Percentiles rank a stretch among this genome's conserved stretches.
These are phyloP conservation scores for Penicillium bovifimosum DNA, from an alignment of 495 filamentous ascomycete species.

Conservation along the genomic window DNA sequence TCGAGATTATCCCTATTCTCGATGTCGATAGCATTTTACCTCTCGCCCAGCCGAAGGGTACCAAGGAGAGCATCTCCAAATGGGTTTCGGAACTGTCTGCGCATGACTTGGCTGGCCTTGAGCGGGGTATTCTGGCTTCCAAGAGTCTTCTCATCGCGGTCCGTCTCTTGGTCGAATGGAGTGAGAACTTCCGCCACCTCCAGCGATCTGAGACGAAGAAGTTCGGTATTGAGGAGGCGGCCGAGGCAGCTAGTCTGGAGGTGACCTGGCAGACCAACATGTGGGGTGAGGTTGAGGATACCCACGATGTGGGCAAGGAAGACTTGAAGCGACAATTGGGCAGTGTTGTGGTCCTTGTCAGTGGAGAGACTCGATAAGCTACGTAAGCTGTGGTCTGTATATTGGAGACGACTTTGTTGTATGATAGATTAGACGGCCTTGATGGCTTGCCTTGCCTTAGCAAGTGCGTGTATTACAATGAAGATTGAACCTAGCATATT, in stretches of 20 bases:
- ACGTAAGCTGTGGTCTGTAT: neutral
- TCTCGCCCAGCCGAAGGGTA: slow-evolving; percentile 59
- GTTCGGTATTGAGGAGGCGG: slow-evolving; percentile 59
- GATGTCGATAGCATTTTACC: slow-evolving; percentile 69
- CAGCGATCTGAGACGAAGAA: slow-evolving; percentile 29
- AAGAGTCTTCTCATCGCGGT: slow-evolving; percentile 80
- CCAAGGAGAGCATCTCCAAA: slow-evolving; percentile 64
- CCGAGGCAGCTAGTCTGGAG: slow-evolving; percentile 72
- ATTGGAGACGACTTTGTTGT: slow-evolving; percentile 2
- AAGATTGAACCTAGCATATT: neutral
- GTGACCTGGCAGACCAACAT: slow-evolving; percentile 82
- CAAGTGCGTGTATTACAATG: slow-evolving; percentile 5
- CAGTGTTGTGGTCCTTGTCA: slow-evolving; percentile 73
- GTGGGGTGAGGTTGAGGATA: slow-evolving; percentile 98
- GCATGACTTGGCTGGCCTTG: slow-evolving; percentile 81
- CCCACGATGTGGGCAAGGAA: slow-evolving; percentile 94
- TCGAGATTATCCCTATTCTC: slow-evolving; percentile 70
- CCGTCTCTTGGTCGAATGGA: slow-evolving; percentile 83
- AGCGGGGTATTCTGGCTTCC: slow-evolving; percentile 73
- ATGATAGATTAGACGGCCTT: slow-evolving; percentile 6
- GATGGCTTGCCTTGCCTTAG: neutral
- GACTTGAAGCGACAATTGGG: slow-evolving; percentile 85
- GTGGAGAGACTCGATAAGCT: slow-evolving; percentile 43
- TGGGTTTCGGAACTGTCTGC: slow-evolving; percentile 70
- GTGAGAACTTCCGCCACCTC: slow-evolving; percentile 55